Conservation (phyloP, 176 grass and related monocot genomes). For the Eleusine coracana region DNA sequence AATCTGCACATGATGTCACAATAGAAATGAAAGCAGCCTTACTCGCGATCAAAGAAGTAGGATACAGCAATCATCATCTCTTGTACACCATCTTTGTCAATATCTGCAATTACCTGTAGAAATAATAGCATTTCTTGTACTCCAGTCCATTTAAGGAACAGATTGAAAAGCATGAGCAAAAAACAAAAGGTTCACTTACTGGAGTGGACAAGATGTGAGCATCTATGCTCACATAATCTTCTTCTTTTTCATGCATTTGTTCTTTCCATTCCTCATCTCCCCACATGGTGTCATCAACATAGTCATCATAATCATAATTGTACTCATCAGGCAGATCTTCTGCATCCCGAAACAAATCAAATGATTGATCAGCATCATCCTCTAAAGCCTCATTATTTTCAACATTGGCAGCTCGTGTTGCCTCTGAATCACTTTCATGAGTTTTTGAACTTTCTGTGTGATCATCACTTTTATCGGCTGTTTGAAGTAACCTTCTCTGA, state of each 20-base stretch:
- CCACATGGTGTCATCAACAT: slow-evolving; percentile 59
- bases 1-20: slow-evolving; percentile 3
- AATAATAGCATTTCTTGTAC: slow-evolving; percentile 35
- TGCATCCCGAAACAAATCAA: slow-evolving; percentile 73
- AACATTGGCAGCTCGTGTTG: slow-evolving; percentile 47
- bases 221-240: slow-evolving; percentile 91
- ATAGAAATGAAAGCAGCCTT: slow-evolving; percentile 43
- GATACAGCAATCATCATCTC: slow-evolving; percentile 93
- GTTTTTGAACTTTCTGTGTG: slow-evolving; percentile 55
- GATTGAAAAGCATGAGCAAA: slow-evolving; percentile 29
- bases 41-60: slow-evolving; percentile 89
- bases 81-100: slow-evolving; percentile 86
- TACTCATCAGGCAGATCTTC: slow-evolving; percentile 54
- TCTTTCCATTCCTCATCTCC: slow-evolving; percentile 97
- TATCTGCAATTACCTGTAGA: slow-evolving; percentile 93
- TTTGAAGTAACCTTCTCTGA: slow-evolving; percentile 83
- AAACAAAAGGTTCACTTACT: slow-evolving; percentile 53
- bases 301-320: slow-evolving; percentile 62
- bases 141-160: slow-evolving; percentile 20
- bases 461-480: slow-evolving; percentile 49
- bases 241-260: slow-evolving; percentile 65
- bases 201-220: slow-evolving; percentile 89
- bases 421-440: slow-evolving; percentile 28
- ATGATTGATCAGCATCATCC: slow-evolving; percentile 81
- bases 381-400: slow-evolving; percentile 77